A percentile compares a stretch with the other conserved stretches of the same genome.
These are phyloP conservation scores for Calocybe gambosa DNA, from an alignment of 1,284 basidiomycete genomes.

Conservation along the genomic window DNA sequence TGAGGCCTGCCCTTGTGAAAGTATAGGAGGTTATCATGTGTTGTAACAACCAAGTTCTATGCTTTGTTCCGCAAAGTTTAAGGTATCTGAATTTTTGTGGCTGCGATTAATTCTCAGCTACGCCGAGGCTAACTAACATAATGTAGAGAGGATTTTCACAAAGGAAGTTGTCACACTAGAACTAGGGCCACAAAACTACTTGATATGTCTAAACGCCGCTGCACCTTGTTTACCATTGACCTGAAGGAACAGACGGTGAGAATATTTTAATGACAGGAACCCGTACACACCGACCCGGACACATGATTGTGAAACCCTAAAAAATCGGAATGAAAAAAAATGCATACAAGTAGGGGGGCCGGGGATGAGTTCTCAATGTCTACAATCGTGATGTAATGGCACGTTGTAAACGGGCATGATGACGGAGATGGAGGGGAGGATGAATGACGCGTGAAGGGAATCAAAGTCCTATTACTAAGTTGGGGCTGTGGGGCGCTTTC, in stretches of 20 bases:
- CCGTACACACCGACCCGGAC: background rate
- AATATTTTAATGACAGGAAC: background rate
- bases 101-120: background rate
- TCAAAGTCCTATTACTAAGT: background rate
- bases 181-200: background rate
- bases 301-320: background rate
- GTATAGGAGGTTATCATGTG: background rate
- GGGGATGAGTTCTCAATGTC: background rate
- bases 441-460: background rate
- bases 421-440: background rate
- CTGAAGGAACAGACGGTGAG: background rate
- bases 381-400: background rate
- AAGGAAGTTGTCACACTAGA: background rate
- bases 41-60: background rate
- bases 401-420: background rate
- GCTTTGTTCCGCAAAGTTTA: background rate
- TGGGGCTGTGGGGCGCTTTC: background rate
- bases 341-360: background rate
- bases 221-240: background rate
- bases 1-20: background rate
- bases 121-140: background rate
- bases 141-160: background rate
- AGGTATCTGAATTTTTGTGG: background rate
- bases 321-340: background rate
- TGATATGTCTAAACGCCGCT: background rate